Base-by-base conservation (phyloP, 2,329 filamentous ascomycete species). In the Phaeosphaeria sp. region DNA sequence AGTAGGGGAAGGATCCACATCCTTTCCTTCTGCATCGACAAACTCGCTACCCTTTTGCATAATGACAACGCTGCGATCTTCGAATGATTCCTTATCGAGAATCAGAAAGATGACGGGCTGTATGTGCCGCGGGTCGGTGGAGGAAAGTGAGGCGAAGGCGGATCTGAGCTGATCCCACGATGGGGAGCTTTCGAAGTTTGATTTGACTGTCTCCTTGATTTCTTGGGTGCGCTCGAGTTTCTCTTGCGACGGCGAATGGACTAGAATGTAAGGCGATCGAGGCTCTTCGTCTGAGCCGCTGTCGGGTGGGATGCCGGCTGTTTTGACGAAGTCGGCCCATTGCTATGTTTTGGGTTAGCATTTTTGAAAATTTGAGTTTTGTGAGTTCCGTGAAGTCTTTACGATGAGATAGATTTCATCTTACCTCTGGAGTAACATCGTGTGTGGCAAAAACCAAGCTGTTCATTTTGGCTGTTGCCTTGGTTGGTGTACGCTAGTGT, bases 41-140 rank as follows among this genome's bases (percentile, higher is more conserved):
- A 17, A 22, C 13, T 20, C n/a, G 11, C 13, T 30, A 17, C 8
- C 27, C 30, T 53, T 51, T 17, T 61, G 18, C 18, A 61, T 51
- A 42, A 57, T 45, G 30, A 57, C 46, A 36, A 53, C 47, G 4
- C 27, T 57, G 43, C 47, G 55, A 33, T 61, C 58, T 18, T 56
- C 42, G 15, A 27, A 49, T 17, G 51, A 57, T 27, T 57, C 51
- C 21, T 55, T 22, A 43, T 60, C 58, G 15, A 60, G 47, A 17
- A 57, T 55, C 22, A 57, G 18, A 43, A 60, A 57, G 11, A 40
- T 42, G 30, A 21, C 25, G 11, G 30, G 11, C 18, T 51, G 24
- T 15, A 46, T 13, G 17, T 18, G 33, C 7, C 21, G 15, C 13
- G 49, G 33, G 7, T 48, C 15, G 11, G 25, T 20, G 24, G 25